Evolutionary conservation across 1,284 basidiomycete species (phyloP), one percentile per base, ranked within the genome.

Genomic region (Trametes hirsuta): DNA sequence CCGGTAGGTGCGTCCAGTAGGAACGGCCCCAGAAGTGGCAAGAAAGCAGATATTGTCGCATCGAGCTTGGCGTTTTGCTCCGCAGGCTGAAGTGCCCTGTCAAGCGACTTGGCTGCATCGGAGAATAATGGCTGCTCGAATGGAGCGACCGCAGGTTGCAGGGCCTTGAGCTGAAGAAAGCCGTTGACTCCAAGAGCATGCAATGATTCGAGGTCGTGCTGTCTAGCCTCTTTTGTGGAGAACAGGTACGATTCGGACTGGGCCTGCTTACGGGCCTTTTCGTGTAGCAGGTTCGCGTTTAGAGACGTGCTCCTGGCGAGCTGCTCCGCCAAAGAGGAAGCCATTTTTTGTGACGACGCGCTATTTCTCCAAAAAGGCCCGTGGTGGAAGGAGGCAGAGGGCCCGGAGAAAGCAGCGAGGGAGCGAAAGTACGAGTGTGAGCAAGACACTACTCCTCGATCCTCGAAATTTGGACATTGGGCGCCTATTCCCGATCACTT

Each of bases 181-280:
- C 93, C 95, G 72, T 93, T 95, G 60, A 84, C 77, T 11, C 85
- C 95, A 14, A 99, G 84, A 0, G 93, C 87, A 69, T 93, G 86
- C 47, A 99, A 86, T 14, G 95, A 87, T 72, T 95, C 91, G 60
- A 96, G 81, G 74, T 97, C 94, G 71, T 97, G 88, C 40, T 86
- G 79, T 62, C 90, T 85, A 12, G 94, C 93, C 59, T 94, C 90
- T 58, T 83, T 81, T 24, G 88, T 83, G 24, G 90, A 87, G 76
- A 98, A 99, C 53, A 99, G 86, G 79, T 98, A 99, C 0, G 84
- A 89, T 69, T 86, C 81, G 8, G 80, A 72, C 85, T 85, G 56
- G 83, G 81, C 58, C 85, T 81, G 65, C 91, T 90, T 25, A 86
- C 85, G 34, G 95, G 84, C 47, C 59, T 59, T 63, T 50, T 66